These are phyloP conservation scores for Colletotrichum spinosum DNA, from an alignment of 2,329 filamentous ascomycete species.

Conservation along the genomic window DNA sequence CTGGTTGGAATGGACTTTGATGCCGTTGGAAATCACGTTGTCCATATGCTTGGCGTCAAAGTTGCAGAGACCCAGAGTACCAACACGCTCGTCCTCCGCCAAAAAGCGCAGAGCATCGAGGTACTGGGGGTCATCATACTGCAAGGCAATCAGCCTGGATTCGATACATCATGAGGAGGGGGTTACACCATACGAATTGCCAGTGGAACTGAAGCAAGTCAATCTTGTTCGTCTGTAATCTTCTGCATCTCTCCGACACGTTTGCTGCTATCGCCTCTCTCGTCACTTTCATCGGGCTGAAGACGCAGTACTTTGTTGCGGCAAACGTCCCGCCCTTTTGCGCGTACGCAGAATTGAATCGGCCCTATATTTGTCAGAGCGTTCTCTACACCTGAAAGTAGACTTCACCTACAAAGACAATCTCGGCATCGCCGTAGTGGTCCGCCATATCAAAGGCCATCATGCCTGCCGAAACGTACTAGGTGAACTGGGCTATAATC, in stretches of 20 bases:
- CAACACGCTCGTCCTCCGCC: constrained; percentile 9
- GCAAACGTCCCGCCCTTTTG: constrained; percentile 43
- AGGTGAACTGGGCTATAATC: constrained; percentile 43
- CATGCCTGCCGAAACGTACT: constrained; percentile 43
- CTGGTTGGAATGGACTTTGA: constrained; percentile 27
- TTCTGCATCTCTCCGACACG: constrained; percentile 48
- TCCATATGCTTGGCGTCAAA: constrained; percentile 25
- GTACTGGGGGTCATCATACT: constrained; percentile 31
- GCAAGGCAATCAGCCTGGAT: neutral
- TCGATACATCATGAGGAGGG: neutral
- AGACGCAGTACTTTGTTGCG: constrained; percentile 51
- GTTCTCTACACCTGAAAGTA: neutral
- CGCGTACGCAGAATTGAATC: constrained; percentile 45
- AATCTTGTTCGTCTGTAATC: constrained; percentile 45
- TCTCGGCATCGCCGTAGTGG: constrained; percentile 43
- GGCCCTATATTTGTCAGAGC: constrained; percentile 43
- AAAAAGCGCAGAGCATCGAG: constrained; percentile 21
- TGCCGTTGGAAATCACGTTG: neutral
- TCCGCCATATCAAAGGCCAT: constrained; percentile 50
- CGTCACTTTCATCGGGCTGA: constrained; percentile 45
- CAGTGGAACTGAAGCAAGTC: constrained; percentile 53
- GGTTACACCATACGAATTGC: constrained; percentile 44
- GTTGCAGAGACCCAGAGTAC: constrained; percentile 24
- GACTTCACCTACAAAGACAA: constrained; percentile 39
- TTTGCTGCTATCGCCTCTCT: constrained; percentile 43